Evolutionary conservation across 768 basidiomycete species (phyloP), one percentile per base, ranked within the genome.

Genomic region (Xerocomellus chrysenteron): DNA sequence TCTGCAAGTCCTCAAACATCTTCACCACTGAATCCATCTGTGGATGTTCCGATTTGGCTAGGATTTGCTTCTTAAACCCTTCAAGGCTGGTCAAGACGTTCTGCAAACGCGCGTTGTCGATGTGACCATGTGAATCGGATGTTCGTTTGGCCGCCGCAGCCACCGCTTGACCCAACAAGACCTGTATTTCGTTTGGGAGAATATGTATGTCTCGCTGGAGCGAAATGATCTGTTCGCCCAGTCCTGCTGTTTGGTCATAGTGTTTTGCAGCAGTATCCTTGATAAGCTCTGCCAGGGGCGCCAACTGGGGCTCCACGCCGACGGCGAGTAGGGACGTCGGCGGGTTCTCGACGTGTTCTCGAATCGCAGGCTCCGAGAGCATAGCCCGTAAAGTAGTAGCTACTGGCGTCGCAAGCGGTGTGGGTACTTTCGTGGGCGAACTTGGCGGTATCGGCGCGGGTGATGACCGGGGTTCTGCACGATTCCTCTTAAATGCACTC

Each of bases 1-100:
- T 50, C 49, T 74, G 71, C 41, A 82, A 67, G 16, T 71, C 77
- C 30, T 75, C 76, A 39, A 82, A 60, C 52, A 73, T 73, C 35
- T 61, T 67, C 30, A 69, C 51, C 7, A 78, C 62, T 6, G 55
- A 57, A 17, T 69, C 60, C 39, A 65, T 47, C 24, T 55, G 59
- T 13, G 56, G 37, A 14, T 52, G 33, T 43, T 56, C 55, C 19
- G 56, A 55, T n/a, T 47, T 53, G 17, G 50, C 46, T 16, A 46
- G 43, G 7, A 57, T 40, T 32, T 61, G 63, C 32, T 57, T 58
- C 49, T 40, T 66, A 60, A 67, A 35, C 44, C 44, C 64, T 28
- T 63, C 63, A 19, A 72, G 55, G 28, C 19, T 56, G 12, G 43
- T 44, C 42, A 56, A 47, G 47, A 69, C 12, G 3, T 46, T 52